Conservation (phyloP, 2,329 filamentous ascomycete species). For the Colletotrichum graminicola region DNA sequence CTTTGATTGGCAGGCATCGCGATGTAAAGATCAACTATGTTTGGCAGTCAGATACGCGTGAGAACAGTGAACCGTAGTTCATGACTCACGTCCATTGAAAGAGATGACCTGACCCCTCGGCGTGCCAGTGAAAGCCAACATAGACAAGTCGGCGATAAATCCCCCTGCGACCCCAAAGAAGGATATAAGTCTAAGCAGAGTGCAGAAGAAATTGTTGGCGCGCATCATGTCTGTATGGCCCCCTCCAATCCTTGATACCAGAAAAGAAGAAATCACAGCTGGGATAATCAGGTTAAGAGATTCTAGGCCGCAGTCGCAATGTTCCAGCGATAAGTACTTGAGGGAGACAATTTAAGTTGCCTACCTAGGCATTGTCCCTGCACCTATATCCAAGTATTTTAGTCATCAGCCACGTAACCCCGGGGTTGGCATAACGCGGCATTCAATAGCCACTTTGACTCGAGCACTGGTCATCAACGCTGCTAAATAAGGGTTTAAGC, state of each 20-base stretch:
- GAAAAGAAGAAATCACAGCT: background rate
- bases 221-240: background rate
- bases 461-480: too few relatives aligned
- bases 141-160: constrained; percentile 18
- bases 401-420: too few relatives aligned
- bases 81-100: constrained; percentile 21
- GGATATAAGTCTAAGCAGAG: background rate
- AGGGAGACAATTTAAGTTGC: background rate
- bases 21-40: constrained; percentile 27
- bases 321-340: background rate
- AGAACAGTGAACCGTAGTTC: background rate
- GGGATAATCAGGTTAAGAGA: too few relatives aligned
- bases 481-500: background rate
- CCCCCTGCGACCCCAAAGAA: background rate
- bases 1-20: constrained; percentile 21
- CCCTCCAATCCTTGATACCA: too few relatives aligned
- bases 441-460: too few relatives aligned
- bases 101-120: constrained; percentile 15
- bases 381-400: background rate
- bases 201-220: background rate
- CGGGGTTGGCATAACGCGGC: background rate
- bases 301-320: background rate
- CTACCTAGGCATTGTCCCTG: background rate
- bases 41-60: background rate
- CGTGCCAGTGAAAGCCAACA: constrained; percentile 30